Base-by-base conservation (phyloP, 116 monocot genomes). In the Iris pallida region DNA sequence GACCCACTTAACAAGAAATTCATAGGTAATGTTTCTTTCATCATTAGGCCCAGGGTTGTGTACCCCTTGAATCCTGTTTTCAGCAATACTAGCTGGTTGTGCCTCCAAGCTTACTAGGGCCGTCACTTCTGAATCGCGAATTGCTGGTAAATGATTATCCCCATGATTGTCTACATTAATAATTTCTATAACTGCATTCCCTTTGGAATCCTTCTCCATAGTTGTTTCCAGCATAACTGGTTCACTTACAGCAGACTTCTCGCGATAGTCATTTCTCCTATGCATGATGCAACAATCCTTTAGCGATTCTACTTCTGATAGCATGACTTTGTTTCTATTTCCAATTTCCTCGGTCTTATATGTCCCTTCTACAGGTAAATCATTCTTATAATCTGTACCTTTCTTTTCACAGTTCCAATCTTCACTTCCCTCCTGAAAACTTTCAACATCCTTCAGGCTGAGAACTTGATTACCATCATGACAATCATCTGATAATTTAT, bases 1-100 rank as follows among this genome's bases (percentile, higher is more conserved):
- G 46, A 88, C 89, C 97, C 97, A 98, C 66, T 98, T 98, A 56
- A 98, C 80, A 7, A 98, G 78, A 81, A 90, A 98, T 70, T 98
- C 97, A 80, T 87, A 82, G 7, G 15, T 70, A 73, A 71, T 51
- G 64, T 17, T 58, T 16, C 59, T 68, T 8, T 64, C 45, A n/a
- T 72, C 70, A n/a, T 64, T 56, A 20, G 42, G 53, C 57, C 46
- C 41, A 16, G 49, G 55, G 11, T 74, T 72, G 30, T 54, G 51
- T 16, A 56, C 14, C 14, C 52, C 41, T 54, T 73, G 16, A 11
- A 47, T 62, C 69, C 11, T 55, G 43, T 40, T 83, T 70, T 81
- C 71, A 73, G 42, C 15, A 62, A 17, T 80, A 55, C 40, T 56
- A 51, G 62, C 71, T 65, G 40, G 63, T 20, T 76, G 59, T 56